Evolutionary conservation across 169 alveolate genomes (phyloP).

Genomic region (Plasmodium coatneyi): DNA sequence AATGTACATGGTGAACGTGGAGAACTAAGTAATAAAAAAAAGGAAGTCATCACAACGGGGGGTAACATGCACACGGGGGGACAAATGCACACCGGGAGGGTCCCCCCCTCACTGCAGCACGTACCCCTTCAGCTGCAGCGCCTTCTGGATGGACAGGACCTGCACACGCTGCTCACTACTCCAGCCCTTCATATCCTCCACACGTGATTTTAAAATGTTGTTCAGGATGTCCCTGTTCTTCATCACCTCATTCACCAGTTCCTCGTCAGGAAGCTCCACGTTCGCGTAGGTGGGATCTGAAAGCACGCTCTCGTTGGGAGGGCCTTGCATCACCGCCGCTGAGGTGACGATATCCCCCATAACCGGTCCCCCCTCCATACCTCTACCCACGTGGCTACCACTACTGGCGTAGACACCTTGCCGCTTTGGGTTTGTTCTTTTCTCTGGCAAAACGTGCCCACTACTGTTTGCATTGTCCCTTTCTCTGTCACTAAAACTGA

Average conservation of each 20-base stretch:
- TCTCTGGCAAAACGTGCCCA: not conserved
- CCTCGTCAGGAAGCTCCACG: constrained; percentile 44
- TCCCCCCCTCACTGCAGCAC: not conserved
- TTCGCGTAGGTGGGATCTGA: constrained; percentile 12
- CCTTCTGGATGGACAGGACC: constrained; percentile 57
- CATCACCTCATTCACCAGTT: constrained; percentile 47
- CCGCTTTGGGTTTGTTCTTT: not conserved
- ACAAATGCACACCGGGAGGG: too few species aligned
- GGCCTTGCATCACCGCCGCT: not conserved
- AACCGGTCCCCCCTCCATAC: not conserved
- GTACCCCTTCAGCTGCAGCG: constrained; percentile 57
- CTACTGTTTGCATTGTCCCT: not conserved
- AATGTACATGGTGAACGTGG: too few species aligned
- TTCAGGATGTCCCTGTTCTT: constrained; percentile 46
- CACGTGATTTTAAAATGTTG: constrained; percentile 44
- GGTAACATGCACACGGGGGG: not conserved
- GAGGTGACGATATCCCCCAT: not conserved
- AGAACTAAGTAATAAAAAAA: too few species aligned
- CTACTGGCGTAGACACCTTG: not conserved
- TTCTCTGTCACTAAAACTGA: not conserved
- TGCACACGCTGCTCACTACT: constrained; percentile 29
- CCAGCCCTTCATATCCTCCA: constrained; percentile 60
- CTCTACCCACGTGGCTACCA: not conserved
- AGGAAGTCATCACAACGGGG: not conserved
- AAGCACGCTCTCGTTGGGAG: not conserved